Evolutionary conservation across 495 filamentous ascomycete genomes (phyloP).

Genomic region (Xylaria intraflava): DNA sequence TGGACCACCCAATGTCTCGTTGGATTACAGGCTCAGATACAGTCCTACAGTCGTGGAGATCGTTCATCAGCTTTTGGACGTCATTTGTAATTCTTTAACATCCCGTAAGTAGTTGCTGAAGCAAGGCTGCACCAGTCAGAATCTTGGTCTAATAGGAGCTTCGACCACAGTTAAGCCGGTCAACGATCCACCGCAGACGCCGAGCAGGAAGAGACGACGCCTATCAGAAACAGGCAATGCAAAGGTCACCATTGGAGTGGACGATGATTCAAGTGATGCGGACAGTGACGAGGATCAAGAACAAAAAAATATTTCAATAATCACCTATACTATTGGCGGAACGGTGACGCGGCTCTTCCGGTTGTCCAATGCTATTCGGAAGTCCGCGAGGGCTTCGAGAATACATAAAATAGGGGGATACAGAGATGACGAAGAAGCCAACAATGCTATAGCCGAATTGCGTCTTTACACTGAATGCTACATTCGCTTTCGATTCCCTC

Average conservation of each 20-base stretch:
- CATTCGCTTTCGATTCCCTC: slow-evolving; percentile 24
- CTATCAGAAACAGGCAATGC: slow-evolving; percentile 18
- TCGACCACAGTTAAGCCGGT: slow-evolving; percentile 27
- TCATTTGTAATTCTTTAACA: slow-evolving; percentile 22
- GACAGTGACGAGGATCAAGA: slow-evolving; percentile 21
- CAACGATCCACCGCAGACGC: slow-evolving; percentile 16
- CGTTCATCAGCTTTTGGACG: slow-evolving; percentile 28
- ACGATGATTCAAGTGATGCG: slow-evolving; percentile 25
- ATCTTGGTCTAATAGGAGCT: slow-evolving; percentile 16
- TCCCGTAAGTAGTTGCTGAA: slow-evolving; percentile 21
- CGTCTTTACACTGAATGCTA: slow-evolving; percentile 30
- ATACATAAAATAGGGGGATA: slow-evolving; percentile 24
- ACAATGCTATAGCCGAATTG: slow-evolving; percentile 25
- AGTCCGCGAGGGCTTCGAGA: slow-evolving; percentile 26
- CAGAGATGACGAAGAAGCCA: slow-evolving; percentile 29
- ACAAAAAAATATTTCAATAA: slow-evolving; percentile 25
- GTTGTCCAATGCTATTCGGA: slow-evolving; percentile 29
- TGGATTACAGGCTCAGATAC: slow-evolving; percentile 31
- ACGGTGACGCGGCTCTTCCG: slow-evolving; percentile 30
- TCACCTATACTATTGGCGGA: slow-evolving; percentile 26
- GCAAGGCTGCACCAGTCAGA: background rate
- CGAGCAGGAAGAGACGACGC: slow-evolving; percentile 29
- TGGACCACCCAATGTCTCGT: slow-evolving; percentile 29
- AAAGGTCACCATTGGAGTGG: slow-evolving; percentile 19
- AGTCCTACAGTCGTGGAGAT: slow-evolving; percentile 27